phyloP scores from a whole-genome alignment of 257 asterid genomes.

The Solanum ossicruentum region DNA sequence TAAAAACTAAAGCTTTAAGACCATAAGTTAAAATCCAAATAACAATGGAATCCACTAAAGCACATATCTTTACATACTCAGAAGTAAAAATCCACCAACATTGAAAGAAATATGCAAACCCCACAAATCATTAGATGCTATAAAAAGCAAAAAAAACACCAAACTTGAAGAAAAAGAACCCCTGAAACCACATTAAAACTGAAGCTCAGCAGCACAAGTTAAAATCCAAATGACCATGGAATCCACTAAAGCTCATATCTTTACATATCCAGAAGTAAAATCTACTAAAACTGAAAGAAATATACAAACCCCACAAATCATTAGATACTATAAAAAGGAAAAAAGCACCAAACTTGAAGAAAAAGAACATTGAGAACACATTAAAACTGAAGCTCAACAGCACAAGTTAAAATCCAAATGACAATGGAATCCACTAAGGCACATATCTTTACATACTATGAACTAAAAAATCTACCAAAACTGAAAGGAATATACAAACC shows the following conservation, averaged over 20 bases:
- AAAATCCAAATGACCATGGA: background rate
- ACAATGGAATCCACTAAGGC: background rate
- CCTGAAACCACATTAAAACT: background rate
- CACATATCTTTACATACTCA: too few relatives aligned
- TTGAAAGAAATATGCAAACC: background rate
- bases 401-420: background rate
- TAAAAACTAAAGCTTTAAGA: background rate
- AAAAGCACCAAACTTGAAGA: background rate
- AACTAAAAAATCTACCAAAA: background rate
- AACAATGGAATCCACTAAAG: background rate
- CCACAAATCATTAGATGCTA: background rate
- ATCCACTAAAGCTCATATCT: background rate
- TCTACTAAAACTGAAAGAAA: background rate
- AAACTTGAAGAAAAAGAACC: background rate
- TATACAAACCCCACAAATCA: background rate
- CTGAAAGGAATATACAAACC: background rate
- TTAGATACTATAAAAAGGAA: background rate
- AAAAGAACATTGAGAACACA: background rate
- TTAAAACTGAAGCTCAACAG: background rate
- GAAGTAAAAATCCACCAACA: background rate
- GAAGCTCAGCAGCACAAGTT: background rate
- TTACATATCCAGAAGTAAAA: background rate
- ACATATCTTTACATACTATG: background rate
- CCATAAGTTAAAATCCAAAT: background rate
- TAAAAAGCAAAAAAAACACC: background rate